Base-by-base conservation (phyloP, 805 yeast species). In the Saccharomyces cerevisiae region DNA sequence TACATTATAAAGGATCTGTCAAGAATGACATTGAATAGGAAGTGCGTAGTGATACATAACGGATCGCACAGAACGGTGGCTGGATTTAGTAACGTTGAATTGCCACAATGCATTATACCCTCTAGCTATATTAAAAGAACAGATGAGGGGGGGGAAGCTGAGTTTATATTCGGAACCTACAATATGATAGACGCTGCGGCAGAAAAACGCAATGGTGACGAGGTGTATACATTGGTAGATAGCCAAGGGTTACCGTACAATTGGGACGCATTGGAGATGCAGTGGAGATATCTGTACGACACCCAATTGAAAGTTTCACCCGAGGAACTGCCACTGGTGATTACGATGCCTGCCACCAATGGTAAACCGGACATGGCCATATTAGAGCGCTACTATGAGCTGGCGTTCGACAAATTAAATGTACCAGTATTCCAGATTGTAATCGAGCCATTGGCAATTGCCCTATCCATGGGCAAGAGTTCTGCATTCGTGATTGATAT, bases 401-500 rank as follows among this genome's bases (percentile, higher is more conserved):
- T 86, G 49, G 95, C 88, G 2, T 87, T 91, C 67, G 91, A 86
- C 63, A 80, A 77, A 53, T 75, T 88, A 46, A 73, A 82, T 49
- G 88, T 88, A 10, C 96, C 96, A 0, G 78, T 86, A 8, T 82
- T 91, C 62, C 83, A 89, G 27, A 72, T 90, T 47, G 79, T 87
- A 24, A 84, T 87, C 65, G 80, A 84, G 41, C 96, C 96, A 6
- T 71, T 91, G 53, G 87, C 92, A 36, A 84, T 83, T 49, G 79
- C 88, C 3, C 85, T 86, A 66, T 84, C 90, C n/a, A 75, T 83
- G 59, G 92, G 95, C 1, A 82, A 83, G 64, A 79, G 87, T 27
- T 84, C 86, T 10, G 89, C 92, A 4, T 74, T 91, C 55, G 88
- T 90, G 8, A 78, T 90, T 27, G 96, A 91, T 66, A 70, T 90